Conservation (phyloP, 345 rosid species). For the Pistacia vera region DNA sequence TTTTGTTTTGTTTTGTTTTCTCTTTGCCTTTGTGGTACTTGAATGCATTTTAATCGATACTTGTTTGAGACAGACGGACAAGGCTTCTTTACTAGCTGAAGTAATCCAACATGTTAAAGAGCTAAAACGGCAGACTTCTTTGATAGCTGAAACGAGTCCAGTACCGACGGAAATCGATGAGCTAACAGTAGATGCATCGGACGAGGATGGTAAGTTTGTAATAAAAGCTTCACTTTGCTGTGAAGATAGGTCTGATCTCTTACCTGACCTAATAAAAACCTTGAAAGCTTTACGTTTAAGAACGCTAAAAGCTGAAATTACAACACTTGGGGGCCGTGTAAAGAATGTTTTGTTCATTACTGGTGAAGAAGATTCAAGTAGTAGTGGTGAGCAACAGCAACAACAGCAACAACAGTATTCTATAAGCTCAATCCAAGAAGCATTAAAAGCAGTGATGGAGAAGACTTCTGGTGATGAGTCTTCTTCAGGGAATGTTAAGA, state of each 20-base stretch:
- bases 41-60: neutral
- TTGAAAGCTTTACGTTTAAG: constrained; percentile 76
- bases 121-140: constrained; percentile 73
- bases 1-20: neutral
- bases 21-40: neutral
- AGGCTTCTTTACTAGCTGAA: constrained; percentile 94
- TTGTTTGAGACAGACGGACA: constrained; percentile 67
- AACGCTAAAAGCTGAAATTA: constrained; percentile 91
- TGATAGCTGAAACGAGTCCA: constrained; percentile 78
- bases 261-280: constrained; percentile 85
- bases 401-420: constrained; percentile 51
- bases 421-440: constrained; percentile 83
- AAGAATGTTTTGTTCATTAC: constrained; percentile 90
- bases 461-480: constrained; percentile 71
- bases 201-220: constrained; percentile 80
- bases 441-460: constrained; percentile 91
- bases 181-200: constrained; percentile 77
- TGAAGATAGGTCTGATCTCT: constrained; percentile 87
- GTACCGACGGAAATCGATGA: constrained; percentile 89
- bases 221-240: constrained; percentile 94
- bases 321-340: constrained; percentile 90
- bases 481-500: constrained; percentile 78
- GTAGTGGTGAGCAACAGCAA: constrained; percentile 29
- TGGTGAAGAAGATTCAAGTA: constrained; percentile 64
- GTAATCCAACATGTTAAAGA: constrained; percentile 99